Percentiles rank a stretch among this genome's conserved stretches.
phyloP scores from a whole-genome alignment of 1,139 yeast genomes.

The Yamadazyma dushanensis region DNA sequence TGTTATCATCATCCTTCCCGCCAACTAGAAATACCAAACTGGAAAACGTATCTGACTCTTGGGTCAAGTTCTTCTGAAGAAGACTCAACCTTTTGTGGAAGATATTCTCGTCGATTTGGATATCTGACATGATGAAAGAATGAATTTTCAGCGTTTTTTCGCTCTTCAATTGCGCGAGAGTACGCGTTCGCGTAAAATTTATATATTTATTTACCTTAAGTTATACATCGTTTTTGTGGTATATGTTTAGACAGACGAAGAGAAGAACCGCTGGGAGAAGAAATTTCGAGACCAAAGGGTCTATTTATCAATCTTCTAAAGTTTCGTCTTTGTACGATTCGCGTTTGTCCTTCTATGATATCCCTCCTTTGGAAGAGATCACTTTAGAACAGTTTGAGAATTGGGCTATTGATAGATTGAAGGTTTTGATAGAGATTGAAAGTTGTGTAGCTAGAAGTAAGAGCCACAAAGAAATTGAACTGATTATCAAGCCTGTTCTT shows the following conservation, averaged over 20 bases:
- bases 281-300: conserved; percentile 51
- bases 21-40: conserved; percentile 74
- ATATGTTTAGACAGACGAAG: conserved; percentile 74
- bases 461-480: conserved; percentile 63
- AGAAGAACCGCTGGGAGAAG: conserved; percentile 75
- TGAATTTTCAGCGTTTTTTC: conserved; percentile 2
- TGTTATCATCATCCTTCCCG: conserved; percentile 82
- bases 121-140: conserved; percentile 28
- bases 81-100: conserved; percentile 45
- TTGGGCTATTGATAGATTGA: conserved; percentile 93
- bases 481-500: conserved; percentile 63
- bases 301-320: conserved; percentile 36
- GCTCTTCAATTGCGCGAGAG: not conserved
- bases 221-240: not conserved
- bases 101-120: conserved; percentile 37
- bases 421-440: conserved; percentile 82
- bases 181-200: conserved; percentile 3
- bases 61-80: conserved; percentile 40
- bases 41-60: conserved; percentile 26
- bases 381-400: conserved; percentile 89
- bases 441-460: conserved; percentile 68
- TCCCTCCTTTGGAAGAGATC: conserved; percentile 81
- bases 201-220: too few species aligned
- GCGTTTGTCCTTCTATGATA: conserved; percentile 65
- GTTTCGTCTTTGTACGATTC: conserved; percentile 14